phyloP scores from a whole-genome alignment of 306 rosid species.

The Morella rubra region DNA sequence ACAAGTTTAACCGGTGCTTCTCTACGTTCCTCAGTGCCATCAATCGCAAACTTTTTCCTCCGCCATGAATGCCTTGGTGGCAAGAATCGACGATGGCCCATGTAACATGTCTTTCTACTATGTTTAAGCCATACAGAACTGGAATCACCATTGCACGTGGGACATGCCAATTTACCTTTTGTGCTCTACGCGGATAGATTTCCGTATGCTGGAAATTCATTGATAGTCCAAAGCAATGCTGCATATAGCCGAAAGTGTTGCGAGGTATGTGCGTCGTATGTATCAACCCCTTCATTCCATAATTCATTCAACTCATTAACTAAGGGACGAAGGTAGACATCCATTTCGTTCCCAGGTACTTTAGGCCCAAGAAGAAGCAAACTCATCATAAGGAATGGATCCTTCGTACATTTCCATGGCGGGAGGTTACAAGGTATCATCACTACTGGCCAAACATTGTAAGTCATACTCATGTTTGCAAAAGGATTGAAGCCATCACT shows the following conservation, averaged over 20 bases:
- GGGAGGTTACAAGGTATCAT: background rate
- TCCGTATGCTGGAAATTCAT: conserved; percentile 14
- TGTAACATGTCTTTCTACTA: background rate
- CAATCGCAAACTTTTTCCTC: background rate
- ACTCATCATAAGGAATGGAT: background rate
- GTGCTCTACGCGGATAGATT: conserved; percentile 4
- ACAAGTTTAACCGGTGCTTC: background rate
- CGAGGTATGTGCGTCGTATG: background rate
- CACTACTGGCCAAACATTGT: background rate
- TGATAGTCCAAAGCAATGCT: conserved; percentile 6
- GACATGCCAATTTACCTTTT: background rate
- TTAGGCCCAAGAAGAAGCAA: background rate
- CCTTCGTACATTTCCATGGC: conserved; percentile 24
- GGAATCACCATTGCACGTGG: background rate
- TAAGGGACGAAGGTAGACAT: background rate
- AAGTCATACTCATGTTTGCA: background rate
- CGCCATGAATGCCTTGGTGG: background rate
- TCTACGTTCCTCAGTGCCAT: background rate
- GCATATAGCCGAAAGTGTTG: background rate
- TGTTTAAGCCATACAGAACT: background rate
- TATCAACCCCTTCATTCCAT: background rate
- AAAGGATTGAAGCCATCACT: conserved; percentile 11
- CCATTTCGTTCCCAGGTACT: conserved; percentile 3
- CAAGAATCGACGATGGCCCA: background rate
- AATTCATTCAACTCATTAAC: conserved; percentile 14